These are phyloP conservation scores for Ampelomyces quisqualis DNA, from an alignment of 2,329 filamentous ascomycete species.

Conservation along the genomic window DNA sequence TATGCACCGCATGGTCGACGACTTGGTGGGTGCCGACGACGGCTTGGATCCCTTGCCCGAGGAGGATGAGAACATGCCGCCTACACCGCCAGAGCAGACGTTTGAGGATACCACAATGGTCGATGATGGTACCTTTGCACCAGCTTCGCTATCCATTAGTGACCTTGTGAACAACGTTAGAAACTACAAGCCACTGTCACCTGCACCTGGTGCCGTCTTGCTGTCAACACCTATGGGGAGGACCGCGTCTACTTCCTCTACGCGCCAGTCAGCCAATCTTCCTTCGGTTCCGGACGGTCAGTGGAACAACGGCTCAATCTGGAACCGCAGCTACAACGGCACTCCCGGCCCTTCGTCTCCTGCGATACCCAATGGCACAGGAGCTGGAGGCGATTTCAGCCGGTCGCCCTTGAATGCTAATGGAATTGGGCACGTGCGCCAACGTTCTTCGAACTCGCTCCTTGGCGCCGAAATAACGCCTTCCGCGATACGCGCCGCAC, in stretches of 20 bases:
- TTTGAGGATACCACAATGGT: constrained; percentile 46
- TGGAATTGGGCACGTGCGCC: constrained; percentile 46
- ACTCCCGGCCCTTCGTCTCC: constrained; percentile 37
- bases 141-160: constrained; percentile 33
- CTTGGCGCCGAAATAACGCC: constrained; percentile 36
- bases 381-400: constrained; percentile 19
- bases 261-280: constrained; percentile 37
- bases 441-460: constrained; percentile 47
- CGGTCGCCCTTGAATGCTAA: constrained; percentile 39
- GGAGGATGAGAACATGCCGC: constrained; percentile 48
- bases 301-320: constrained; percentile 40
- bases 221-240: constrained; percentile 39
- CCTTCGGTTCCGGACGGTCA: constrained; percentile 43
- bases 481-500: constrained; percentile 17
- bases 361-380: constrained; percentile 21
- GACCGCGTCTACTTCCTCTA: constrained; percentile 37
- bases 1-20: constrained; percentile 60
- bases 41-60: constrained; percentile 44
- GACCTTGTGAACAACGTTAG: constrained; percentile 44
- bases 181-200: constrained; percentile 38
- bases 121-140: constrained; percentile 34
- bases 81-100: constrained; percentile 50
- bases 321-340: constrained; percentile 37
- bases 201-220: constrained; percentile 25
- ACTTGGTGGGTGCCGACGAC: constrained; percentile 51